Evolutionary conservation across 2,329 filamentous ascomycete genomes (phyloP).

Genomic region (Alternaria arbusti): DNA sequence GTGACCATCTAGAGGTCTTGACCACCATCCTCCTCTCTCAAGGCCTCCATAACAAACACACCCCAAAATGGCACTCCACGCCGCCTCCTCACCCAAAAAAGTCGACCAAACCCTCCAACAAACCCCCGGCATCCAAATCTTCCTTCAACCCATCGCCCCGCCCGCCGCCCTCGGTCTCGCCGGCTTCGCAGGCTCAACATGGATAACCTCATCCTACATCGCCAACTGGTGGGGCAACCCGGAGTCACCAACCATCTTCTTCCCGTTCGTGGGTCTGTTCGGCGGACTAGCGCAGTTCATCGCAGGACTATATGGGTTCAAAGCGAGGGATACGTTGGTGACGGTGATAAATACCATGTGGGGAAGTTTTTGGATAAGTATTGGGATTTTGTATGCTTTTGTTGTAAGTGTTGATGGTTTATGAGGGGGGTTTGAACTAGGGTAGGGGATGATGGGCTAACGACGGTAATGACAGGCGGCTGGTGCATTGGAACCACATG

Average conservation of each 20-base stretch:
- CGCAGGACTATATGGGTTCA: not conserved
- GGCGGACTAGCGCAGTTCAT: conserved; percentile 1
- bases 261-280: not conserved
- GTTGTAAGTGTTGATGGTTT: not conserved
- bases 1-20: too few species aligned
- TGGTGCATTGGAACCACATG: not conserved
- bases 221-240: not conserved
- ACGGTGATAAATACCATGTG: not conserved
- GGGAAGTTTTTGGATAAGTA: not conserved
- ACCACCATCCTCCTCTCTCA: too few species aligned
- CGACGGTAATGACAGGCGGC: not conserved
- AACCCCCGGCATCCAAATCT: conserved; percentile 1
- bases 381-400: not conserved
- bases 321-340: not conserved
- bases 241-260: not conserved
- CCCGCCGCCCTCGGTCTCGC: conserved; percentile 1
- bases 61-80: not conserved
- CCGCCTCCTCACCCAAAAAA: not conserved
- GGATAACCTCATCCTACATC: not conserved
- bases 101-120: not conserved
- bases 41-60: too few species aligned
- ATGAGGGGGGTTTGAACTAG: not conserved
- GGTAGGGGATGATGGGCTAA: not conserved
- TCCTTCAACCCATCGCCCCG: not conserved
- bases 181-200: not conserved